Evolutionary conservation across 1,284 basidiomycete species (phyloP), one percentile per base, ranked within the genome.

Genomic region (Leccinum subspadiceum): DNA sequence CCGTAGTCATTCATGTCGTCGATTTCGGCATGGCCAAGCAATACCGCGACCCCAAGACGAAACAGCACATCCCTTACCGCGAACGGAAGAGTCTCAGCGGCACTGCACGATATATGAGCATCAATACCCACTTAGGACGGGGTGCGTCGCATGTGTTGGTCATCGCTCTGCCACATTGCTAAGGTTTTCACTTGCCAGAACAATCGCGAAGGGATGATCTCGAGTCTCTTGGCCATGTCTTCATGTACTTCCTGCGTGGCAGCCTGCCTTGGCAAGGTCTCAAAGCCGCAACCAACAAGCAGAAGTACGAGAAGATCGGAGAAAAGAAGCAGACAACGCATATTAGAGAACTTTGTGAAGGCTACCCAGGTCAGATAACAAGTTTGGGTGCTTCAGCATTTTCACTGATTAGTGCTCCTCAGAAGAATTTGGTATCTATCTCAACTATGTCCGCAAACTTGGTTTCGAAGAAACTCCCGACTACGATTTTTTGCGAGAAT

Each of bases 11-110:
- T 66, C 92, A 95, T 77, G 90, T 98, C 63, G 97, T 98, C 67
- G 89, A 99, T 77, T 98, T 99, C 73, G 96, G 96, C 68, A 93
- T 99, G 83, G 96, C 96, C 58, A 99, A 99, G 78, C 96, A 98
- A 78, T 99, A 98, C 78, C 90, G 96, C 57, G 96, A 99, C 77
- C 96, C 96, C 13, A 97, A 96, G 81, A 96, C 96, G 26, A 96
- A 96, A 78, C 84, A 93, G 55, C 96, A 99, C 78, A 98, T 99
- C 66, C 96, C 96, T 56, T 99, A 99, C 81, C 87, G 96, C 66
- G 96, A 99, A 81, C 94, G 96, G 79, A 99, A 98, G 84, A 97
- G 94, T 66, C 80, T 98, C 52, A 97, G 94, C 33, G 97, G 96
- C 46, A 99, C 96, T 37, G 96, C 96, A 48, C 92, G 96, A 58